Conservation (phyloP, 495 filamentous ascomycete species). For the Margaritispora aquatica region DNA sequence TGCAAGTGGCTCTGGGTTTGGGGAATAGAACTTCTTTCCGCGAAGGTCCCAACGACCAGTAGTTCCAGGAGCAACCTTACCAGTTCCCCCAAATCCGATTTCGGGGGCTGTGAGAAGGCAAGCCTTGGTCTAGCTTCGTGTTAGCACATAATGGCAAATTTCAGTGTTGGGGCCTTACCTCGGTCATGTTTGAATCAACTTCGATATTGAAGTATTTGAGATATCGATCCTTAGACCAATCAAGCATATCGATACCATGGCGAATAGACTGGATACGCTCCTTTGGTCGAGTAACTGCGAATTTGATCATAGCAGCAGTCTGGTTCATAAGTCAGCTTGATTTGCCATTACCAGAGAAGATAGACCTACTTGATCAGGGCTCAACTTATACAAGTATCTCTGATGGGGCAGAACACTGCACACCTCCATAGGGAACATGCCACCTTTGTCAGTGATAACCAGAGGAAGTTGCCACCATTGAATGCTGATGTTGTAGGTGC, state of each 20-base stretch:
- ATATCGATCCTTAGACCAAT: constrained; percentile 62
- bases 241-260: constrained; percentile 56
- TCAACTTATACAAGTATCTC: constrained; percentile 74
- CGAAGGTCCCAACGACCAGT: constrained; percentile 82
- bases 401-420: constrained; percentile 53
- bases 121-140: constrained; percentile 44
- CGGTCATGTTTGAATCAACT: constrained; percentile 54
- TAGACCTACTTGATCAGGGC: constrained; percentile 40
- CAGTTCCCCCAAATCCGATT: constrained; percentile 51
- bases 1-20: constrained; percentile 52
- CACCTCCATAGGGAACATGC: constrained; percentile 73
- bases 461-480: constrained; percentile 51
- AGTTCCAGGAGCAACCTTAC: constrained; percentile 45
- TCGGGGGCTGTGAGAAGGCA: constrained; percentile 66
- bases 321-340: constrained; percentile 17
- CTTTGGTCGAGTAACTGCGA: constrained; percentile 59
- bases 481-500: constrained; percentile 56
- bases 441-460: constrained; percentile 59
- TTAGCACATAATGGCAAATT: background rate
- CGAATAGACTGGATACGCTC: constrained; percentile 57
- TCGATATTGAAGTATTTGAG: constrained; percentile 62
- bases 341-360: background rate
- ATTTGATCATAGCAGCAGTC: constrained; percentile 82
- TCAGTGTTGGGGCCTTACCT: constrained; percentile 23
- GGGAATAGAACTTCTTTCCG: constrained; percentile 62